Base-by-base conservation (phyloP, 148 eudicot species). In the Limonium bicolor region DNA sequence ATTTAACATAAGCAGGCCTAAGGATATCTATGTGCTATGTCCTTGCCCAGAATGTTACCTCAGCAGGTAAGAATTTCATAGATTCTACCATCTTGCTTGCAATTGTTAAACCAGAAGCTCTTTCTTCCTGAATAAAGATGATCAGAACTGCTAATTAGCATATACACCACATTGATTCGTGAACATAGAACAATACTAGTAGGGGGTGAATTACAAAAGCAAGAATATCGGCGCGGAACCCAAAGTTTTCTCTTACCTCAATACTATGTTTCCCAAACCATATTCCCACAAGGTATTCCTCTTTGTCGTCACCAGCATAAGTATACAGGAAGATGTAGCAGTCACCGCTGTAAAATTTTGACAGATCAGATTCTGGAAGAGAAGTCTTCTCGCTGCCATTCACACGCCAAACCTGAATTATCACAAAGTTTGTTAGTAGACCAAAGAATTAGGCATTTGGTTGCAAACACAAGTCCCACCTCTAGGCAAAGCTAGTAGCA, bases 221-320 rank as follows among this genome's bases (percentile, higher is more conserved):
- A n/a, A n/a, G n/a, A n/a, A n/a, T n/a, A n/a, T n/a, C n/a, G n/a
- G n/a, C n/a, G n/a, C n/a, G n/a, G n/a, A n/a, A n/a, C n/a, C n/a
- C n/a, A n/a, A n/a, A n/a, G n/a, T n/a, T n/a, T 10, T 14, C 29
- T 27, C 48, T 55, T 60, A 85, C 95, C 85, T 81, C 88, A 53
- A 74, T 70, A 58, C 99, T 85, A 54, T 78, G 82, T 66, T 76
- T 76, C 42, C 99, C 99, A 46, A 78, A 73, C 99, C 99, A 92
- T 39, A 94, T 85, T 31, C 99, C 95, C 23, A 82, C 62, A 51
- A 92, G 94, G 57, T 70, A 29, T 51, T 92, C 99, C 62, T 92
- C 99, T 48, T 64, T 74, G 27, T 78, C 88, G 58, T 78, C 88
- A 12, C 95, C 95, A 20, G 94, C 70, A 61, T 76, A 92, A 50